Evolutionary conservation across 805 yeast species (phyloP), one percentile per base, ranked within the genome.

Genomic region (Candida ovalis): DNA sequence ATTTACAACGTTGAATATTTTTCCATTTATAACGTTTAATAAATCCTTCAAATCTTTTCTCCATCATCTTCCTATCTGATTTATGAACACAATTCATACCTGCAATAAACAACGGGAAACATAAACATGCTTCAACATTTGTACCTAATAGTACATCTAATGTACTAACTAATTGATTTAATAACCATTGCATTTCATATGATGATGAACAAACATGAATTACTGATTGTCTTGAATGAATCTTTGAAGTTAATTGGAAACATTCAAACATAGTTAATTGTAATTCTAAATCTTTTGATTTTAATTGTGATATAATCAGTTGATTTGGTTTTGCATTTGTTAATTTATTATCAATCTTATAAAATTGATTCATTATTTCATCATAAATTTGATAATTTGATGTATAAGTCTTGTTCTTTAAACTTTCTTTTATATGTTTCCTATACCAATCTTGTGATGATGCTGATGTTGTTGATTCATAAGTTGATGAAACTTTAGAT

Each of bases 51-150:
- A 85, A 77, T 49, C 85, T 69, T 15, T 56, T 58, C 33, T 70
- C 64, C 76, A 86, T 81, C 40, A 66, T 60, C n/a, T 62, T 61
- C 19, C 88, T 72, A 53, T 80, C 84, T n/a, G 56, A 67, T n/a
- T 59, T 61, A 0, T 77, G 73, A 4, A 78, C 75, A 54, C 86
- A 77, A 60, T 82, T 82, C 59, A 87, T 76, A 1, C 92, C 95
- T 1, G 89, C 85, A 19, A 88, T 79, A 60, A 88, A 88, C 52
- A 86, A 64, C 0, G 96, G 95, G 64, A 88, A 87, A 36, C 86
- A 83, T 15, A 86, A 63, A 1, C 85, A 80, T 3, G 88, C 82
- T 58, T 86, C 90, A 39, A 86, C 83, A 1, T 79, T 75, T 0
- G 92, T 73, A 2, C 80, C 88, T 33, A 87, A 59, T 4, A 86